Percentiles rank a stretch among this genome's conserved stretches.
Evolutionary conservation across 2,329 filamentous ascomycete species (phyloP).

Genomic region (Trichoderma polysporum): DNA sequence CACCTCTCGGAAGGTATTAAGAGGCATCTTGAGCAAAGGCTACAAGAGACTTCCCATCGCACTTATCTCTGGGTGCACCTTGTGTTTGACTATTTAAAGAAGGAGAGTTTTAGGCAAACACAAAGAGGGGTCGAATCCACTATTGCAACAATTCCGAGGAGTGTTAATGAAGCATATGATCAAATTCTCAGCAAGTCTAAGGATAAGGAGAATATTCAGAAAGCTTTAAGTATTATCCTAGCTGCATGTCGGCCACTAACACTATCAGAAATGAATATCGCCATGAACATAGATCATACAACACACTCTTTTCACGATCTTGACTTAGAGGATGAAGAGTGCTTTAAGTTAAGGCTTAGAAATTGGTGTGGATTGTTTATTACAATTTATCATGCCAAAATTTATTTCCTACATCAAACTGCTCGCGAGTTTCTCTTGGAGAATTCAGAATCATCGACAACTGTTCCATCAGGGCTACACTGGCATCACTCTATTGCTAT

Average conservation of each 20-base stretch:
- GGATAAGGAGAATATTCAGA: constrained; percentile 19
- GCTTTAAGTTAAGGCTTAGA: constrained; percentile 26
- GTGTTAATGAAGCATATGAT: constrained; percentile 34
- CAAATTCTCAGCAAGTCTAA: constrained; percentile 29
- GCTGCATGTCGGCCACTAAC: constrained; percentile 30
- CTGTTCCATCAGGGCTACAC: constrained; percentile 3
- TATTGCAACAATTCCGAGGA: constrained; percentile 30
- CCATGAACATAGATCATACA: constrained; percentile 26
- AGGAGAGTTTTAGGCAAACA: constrained; percentile 26
- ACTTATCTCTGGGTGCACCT: constrained; percentile 42
- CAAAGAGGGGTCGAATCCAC: constrained; percentile 22
- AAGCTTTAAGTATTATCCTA: constrained; percentile 30
- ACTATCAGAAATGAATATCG: constrained; percentile 32
- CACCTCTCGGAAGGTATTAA: constrained; percentile 24
- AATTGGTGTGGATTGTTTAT: constrained; percentile 33
- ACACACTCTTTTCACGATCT: constrained; percentile 22
- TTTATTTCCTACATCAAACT: constrained; percentile 36
- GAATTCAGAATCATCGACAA: constrained; percentile 9
- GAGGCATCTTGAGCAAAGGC: constrained; percentile 23
- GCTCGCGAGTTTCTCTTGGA: constrained; percentile 34
- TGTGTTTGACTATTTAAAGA: constrained; percentile 34
- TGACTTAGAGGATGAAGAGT: constrained; percentile 25
- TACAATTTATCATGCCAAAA: constrained; percentile 28
- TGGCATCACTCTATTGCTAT: constrained; percentile 28
- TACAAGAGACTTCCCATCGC: constrained; percentile 29